phyloP scores from a whole-genome alignment of 2,329 filamentous ascomycete genomes.

The Pseudocercospora fijiensis region DNA sequence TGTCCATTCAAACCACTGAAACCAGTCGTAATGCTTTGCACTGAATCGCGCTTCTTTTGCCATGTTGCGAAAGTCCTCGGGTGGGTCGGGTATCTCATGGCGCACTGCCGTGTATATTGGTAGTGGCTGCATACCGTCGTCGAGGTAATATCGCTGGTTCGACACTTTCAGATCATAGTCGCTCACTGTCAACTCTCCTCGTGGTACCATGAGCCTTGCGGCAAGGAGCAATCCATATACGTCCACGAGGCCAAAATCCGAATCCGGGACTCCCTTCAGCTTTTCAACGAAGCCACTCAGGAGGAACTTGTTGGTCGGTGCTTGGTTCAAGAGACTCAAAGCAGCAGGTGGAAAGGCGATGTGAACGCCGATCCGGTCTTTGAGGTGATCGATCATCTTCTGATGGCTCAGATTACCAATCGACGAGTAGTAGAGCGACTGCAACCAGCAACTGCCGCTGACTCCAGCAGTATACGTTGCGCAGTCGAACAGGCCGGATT shows the following conservation, averaged over 20 bases:
- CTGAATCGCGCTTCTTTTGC: constrained; percentile 37
- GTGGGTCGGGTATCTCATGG: constrained; percentile 79
- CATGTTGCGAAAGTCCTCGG: constrained; percentile 39
- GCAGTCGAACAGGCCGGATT: constrained; percentile 89
- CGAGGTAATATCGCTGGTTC: constrained; percentile 73
- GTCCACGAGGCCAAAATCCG: constrained; percentile 88
- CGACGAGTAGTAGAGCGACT: constrained; percentile 81
- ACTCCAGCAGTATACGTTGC: constrained; percentile 93
- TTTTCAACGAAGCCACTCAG: constrained; percentile 89
- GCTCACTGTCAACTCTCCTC: constrained; percentile 74
- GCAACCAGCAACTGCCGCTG: constrained; percentile 94
- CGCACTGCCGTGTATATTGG: constrained; percentile 95
- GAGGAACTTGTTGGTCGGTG: constrained; percentile 90
- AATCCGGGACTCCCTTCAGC: constrained; percentile 74
- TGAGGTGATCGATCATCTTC: constrained; percentile 78
- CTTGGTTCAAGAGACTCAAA: constrained; percentile 74
- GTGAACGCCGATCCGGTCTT: constrained; percentile 78
- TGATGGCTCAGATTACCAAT: constrained; percentile 67
- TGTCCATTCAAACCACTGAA: constrained; percentile 96
- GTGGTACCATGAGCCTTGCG: constrained; percentile 79
- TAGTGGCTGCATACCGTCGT: constrained; percentile 76
- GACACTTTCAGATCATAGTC: constrained; percentile 85
- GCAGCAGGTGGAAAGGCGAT: constrained; percentile 90
- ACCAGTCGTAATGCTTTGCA: constrained; percentile 66
- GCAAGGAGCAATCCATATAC: constrained; percentile 85